Evolutionary conservation across 2,329 filamentous ascomycete species (phyloP), one percentile per base, ranked within the genome.

Genomic region (Scedosporium dehoogii): DNA sequence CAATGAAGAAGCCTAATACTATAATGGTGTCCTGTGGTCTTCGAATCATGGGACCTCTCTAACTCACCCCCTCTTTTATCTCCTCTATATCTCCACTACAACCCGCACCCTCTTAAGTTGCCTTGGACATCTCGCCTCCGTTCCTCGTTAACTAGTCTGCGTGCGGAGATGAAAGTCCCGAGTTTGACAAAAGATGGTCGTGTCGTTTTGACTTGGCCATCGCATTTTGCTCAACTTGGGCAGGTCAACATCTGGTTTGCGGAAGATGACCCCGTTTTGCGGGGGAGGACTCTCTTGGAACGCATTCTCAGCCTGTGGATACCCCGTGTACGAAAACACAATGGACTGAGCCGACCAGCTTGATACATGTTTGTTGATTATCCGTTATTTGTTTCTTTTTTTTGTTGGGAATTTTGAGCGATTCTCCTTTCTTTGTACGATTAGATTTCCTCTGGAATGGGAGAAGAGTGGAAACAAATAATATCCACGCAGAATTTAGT

Each of bases 71-170:
- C 27, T 48, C 57, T 38, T 25, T n/a, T n/a, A n/a, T 67, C 68
- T 44, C 23, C 60, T 14, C 18, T 62, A 46, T 63, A 9, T 58
- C 59, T 4, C 25, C 18, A 63, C 55, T 21, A 18, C 21, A 61
- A 69, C 74, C 73, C 89, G 91, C 91, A 93, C 89, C 88, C 90
- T 89, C 88, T 96, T 96, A 89, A 96, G 92, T 94, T 96, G 90
- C 84, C 91, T 92, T 84, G 83, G 85, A 78, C 77, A 74, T 80
- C 80, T 72, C 81, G 84, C 78, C 78, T 82, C 89, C 84, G 84
- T 93, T 87, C 86, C 85, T 85, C 92, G 90, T 86, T 88, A 87
- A 94, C 92, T 87, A 94, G 92, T 96, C 92, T 90, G 85, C 87
- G 89, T 96, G 92, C 92, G 90, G 81, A 96, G 81, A 96, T 83